These are phyloP conservation scores for Eutypa lata DNA, from an alignment of 2,329 filamentous ascomycete genomes.

Conservation along the genomic window DNA sequence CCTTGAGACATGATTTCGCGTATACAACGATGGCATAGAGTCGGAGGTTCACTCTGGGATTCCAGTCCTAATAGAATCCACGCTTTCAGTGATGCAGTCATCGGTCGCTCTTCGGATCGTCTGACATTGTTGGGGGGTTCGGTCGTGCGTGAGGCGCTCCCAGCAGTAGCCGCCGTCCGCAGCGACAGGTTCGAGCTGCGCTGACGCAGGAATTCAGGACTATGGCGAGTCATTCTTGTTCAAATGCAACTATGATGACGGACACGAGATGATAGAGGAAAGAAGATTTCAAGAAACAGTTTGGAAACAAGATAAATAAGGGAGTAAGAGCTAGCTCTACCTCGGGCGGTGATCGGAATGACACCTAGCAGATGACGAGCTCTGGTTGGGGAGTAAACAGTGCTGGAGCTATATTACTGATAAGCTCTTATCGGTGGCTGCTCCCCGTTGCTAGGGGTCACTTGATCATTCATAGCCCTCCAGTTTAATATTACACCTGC, in stretches of 20 bases:
- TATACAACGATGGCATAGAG: constrained; percentile 24
- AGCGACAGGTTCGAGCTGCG: constrained; percentile 44
- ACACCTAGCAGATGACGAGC: no score
- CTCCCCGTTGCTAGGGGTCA: no score
- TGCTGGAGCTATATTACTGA: no score
- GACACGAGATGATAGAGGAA: no score
- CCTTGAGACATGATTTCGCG: constrained; percentile 9
- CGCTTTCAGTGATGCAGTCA: constrained; percentile 23
- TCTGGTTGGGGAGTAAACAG: no score
- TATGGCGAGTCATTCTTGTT: constrained; percentile 42
- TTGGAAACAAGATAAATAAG: no score
- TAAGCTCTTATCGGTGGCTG: no score
- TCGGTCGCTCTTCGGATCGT: constrained; percentile 19
- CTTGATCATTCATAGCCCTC: no score
- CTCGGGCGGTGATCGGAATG: no score
- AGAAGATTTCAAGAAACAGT: no score
- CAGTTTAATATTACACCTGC: no score
- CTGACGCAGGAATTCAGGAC: constrained; percentile 40
- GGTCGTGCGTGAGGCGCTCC: constrained; percentile 22
- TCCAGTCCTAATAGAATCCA: constrained; percentile 22
- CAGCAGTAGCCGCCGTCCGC: constrained; percentile 34
- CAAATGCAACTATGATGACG: not conserved
- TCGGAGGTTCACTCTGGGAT: constrained; percentile 6
- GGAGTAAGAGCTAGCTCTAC: no score
- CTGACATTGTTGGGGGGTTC: constrained; percentile 27